A percentile compares a stretch with the other conserved stretches of the same genome.
Evolutionary conservation across 148 eudicot species (phyloP).

Genomic region (Arbutus unedo): DNA sequence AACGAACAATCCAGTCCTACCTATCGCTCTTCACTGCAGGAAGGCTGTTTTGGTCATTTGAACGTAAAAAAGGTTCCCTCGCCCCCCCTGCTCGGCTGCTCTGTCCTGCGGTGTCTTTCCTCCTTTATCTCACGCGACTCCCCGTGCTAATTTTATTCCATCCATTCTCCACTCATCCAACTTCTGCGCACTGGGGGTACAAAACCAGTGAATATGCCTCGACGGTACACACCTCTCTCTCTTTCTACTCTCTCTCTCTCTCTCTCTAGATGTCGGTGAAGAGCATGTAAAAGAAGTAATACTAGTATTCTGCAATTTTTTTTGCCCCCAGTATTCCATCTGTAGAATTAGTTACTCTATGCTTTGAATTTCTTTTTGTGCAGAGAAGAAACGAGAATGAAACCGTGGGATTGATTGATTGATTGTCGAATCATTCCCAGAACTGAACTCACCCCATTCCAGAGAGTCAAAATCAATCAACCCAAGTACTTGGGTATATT

Average conservation of each 20-base stretch:
- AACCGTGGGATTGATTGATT: not conserved
- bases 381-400: not conserved
- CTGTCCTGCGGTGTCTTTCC: not conserved
- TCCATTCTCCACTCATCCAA: constrained; percentile 12
- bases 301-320: not conserved
- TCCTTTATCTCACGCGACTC: not conserved
- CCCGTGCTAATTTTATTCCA: constrained; percentile 8
- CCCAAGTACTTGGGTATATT: not conserved
- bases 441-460: constrained; percentile 6
- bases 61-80: not conserved
- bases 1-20: too few species aligned
- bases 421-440: not conserved
- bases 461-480: not conserved
- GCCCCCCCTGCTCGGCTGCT: not conserved
- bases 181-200: constrained; percentile 1
- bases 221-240: constrained; percentile 10
- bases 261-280: not conserved
- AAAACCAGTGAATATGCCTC: not conserved
- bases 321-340: not conserved
- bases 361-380: not conserved
- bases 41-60: constrained; percentile 1
- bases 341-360: not conserved
- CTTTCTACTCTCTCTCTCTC: not conserved
- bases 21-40: not conserved
- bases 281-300: not conserved